phyloP scores from a whole-genome alignment of 495 filamentous ascomycete genomes.

The Aspergillus olivimuriae region DNA sequence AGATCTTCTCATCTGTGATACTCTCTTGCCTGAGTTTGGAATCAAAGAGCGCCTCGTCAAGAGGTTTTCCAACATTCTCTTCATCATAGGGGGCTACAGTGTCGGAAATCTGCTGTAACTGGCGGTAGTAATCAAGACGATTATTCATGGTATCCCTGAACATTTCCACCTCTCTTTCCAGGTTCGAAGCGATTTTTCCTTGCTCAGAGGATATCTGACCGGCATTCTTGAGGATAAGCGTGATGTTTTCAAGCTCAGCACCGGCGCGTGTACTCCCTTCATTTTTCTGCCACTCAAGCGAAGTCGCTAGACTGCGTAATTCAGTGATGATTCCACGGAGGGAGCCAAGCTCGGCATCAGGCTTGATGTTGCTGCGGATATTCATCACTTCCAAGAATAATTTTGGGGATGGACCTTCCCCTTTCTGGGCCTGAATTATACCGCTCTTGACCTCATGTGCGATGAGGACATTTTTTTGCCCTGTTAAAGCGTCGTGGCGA shows the following conservation, averaged over 20 bases:
- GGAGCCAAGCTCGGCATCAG: constrained; percentile 51
- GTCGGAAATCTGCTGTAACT: constrained; percentile 84
- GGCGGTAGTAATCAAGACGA: constrained; percentile 79
- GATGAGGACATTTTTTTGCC: constrained; percentile 69
- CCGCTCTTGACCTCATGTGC: constrained; percentile 64
- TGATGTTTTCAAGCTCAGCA: constrained; percentile 57
- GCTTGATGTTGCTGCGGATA: constrained; percentile 50
- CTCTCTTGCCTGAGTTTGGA: constrained; percentile 42
- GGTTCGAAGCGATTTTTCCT: constrained; percentile 48
- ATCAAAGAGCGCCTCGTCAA: constrained; percentile 31
- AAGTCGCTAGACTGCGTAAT: constrained; percentile 55
- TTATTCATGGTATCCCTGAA: constrained; percentile 75
- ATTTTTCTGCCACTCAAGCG: constrained; percentile 55
- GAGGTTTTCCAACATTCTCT: constrained; percentile 40
- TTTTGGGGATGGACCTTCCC: constrained; percentile 65
- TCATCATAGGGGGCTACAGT: constrained; percentile 68
- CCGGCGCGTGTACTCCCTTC: constrained; percentile 55
- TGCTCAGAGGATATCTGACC: constrained; percentile 60
- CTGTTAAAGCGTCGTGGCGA: constrained; percentile 67
- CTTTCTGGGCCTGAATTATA: constrained; percentile 49
- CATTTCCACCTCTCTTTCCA: constrained; percentile 69
- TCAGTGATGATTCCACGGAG: constrained; percentile 63
- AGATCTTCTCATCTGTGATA: constrained; percentile 45
- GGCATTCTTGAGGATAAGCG: constrained; percentile 46
- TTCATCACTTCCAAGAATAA: constrained; percentile 57